Conservation (phyloP, 768 basidiomycete genomes). For the Suillus sp. region DNA sequence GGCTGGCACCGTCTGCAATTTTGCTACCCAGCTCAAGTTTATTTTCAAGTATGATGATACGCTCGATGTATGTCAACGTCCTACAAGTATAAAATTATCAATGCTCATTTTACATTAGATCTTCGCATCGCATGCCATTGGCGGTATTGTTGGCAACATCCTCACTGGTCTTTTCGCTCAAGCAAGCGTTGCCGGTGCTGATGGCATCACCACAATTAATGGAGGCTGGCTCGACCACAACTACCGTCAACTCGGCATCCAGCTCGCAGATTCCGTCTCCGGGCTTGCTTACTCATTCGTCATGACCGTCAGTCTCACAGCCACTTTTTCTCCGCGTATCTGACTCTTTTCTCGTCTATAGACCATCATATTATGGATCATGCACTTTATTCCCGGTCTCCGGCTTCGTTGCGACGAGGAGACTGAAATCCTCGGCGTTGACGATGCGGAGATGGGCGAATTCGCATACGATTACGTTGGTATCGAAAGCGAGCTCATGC, state of each 20-base stretch:
- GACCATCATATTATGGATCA: slow-evolving; percentile 83
- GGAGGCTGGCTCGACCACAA: slow-evolving; percentile 91
- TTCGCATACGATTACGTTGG: slow-evolving; percentile 88
- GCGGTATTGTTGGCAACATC: slow-evolving; percentile 80
- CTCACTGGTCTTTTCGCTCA: slow-evolving; percentile 91
- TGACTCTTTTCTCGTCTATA: slow-evolving; percentile 23
- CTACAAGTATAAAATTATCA: slow-evolving; percentile 1
- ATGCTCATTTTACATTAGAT: slow-evolving; percentile 51
- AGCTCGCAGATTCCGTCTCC: slow-evolving; percentile 73
- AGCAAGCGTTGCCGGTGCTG: slow-evolving; percentile 72
- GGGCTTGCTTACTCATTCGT: slow-evolving; percentile 73
- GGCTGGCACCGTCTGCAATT: slow-evolving; percentile 86
- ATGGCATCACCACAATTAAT: slow-evolving; percentile 63
- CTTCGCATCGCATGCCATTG: slow-evolving; percentile 82
- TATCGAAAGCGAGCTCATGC: slow-evolving; percentile 54
- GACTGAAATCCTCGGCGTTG: slow-evolving; percentile 80
- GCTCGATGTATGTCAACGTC: slow-evolving; percentile 59
- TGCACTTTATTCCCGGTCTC: slow-evolving; percentile 85
- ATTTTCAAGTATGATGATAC: slow-evolving; percentile 74
- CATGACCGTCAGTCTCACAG: slow-evolving; percentile 58
- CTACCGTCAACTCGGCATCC: slow-evolving; percentile 82
- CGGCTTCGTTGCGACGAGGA: slow-evolving; percentile 68
- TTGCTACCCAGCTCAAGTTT: slow-evolving; percentile 95
- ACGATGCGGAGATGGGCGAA: slow-evolving; percentile 90
- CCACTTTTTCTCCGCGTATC: background rate